These are phyloP conservation scores for Entomophthora muscae DNA, from an alignment of 371 early-diverging fungal species.

Conservation along the genomic window DNA sequence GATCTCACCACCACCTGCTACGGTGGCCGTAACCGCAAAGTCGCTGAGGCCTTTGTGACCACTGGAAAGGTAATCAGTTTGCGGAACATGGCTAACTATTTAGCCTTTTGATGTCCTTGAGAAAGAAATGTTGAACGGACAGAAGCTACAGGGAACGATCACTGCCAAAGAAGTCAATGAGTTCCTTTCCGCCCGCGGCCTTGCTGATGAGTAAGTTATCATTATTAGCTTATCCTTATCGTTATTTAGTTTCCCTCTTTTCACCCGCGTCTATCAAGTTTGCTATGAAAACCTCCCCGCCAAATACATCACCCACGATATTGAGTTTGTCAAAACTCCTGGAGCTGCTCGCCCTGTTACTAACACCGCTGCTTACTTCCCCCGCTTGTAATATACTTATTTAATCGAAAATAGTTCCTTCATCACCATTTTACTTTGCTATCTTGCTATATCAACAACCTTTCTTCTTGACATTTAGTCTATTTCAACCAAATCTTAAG, in stretches of 20 bases:
- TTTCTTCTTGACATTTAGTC: no score
- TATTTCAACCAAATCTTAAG: no score
- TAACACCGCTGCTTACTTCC: neutral
- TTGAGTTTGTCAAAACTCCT: neutral
- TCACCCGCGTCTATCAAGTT: slow-evolving; percentile 73
- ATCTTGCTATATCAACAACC: no score
- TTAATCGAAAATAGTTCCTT: no score
- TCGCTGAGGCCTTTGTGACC: slow-evolving; percentile 77
- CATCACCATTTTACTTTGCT: no score
- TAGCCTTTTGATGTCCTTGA: slow-evolving; percentile 75
- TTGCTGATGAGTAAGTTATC: slow-evolving; percentile 30
- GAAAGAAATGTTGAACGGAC: slow-evolving; percentile 80
- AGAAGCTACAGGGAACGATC: slow-evolving; percentile 94
- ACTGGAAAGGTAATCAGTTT: slow-evolving; percentile 42
- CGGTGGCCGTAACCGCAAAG: slow-evolving; percentile 90
- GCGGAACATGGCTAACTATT: neutral
- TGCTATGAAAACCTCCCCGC: slow-evolving; percentile 40
- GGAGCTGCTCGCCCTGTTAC: neutral
- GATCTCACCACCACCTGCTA: slow-evolving; percentile 90
- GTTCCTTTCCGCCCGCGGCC: slow-evolving; percentile 42
- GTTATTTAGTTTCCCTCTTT: slow-evolving; percentile 56
- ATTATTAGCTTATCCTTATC: neutral
- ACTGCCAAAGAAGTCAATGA: slow-evolving; percentile 79
- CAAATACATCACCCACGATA: neutral
- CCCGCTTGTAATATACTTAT: neutral